These are phyloP conservation scores for Magnolia sinica DNA, from an alignment of 164 flowering plant genomes.

Conservation along the genomic window DNA sequence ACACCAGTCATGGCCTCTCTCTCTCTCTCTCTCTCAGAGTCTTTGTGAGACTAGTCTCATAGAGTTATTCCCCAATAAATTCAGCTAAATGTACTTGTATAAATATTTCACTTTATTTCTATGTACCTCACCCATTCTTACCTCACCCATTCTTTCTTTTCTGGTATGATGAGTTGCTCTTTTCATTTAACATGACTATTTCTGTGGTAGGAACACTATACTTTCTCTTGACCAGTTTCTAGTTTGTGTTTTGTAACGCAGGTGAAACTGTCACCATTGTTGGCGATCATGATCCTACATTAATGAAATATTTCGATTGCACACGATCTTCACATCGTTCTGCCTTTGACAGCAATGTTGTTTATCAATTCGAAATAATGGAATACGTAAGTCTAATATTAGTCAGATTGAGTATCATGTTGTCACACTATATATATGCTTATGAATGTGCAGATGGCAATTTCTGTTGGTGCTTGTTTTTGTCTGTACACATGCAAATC, in stretches of 20 bases:
- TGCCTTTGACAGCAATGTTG: slow-evolving; percentile 89
- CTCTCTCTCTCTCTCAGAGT: too few species aligned
- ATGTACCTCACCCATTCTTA: too few species aligned
- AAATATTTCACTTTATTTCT: too few species aligned
- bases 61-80: too few species aligned
- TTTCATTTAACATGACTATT: not conserved
- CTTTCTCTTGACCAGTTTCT: not conserved
- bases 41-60: too few species aligned
- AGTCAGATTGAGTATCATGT: not conserved
- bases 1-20: too few species aligned
- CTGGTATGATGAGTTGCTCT: too few species aligned
- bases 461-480: not conserved
- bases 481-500: not conserved
- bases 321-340: slow-evolving; percentile 91
- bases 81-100: too few species aligned
- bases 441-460: too few species aligned
- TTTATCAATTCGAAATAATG: slow-evolving; percentile 94
- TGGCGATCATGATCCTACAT: slow-evolving; percentile 83
- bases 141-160: too few species aligned
- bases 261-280: slow-evolving; percentile 96
- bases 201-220: too few species aligned
- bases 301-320: slow-evolving; percentile 93
- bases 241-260: slow-evolving; percentile 23
- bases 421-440: too few species aligned
- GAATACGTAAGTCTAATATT: slow-evolving; percentile 70